phyloP scores from a whole-genome alignment of 805 yeast species.

The Scheffersomyces amazonensis region DNA sequence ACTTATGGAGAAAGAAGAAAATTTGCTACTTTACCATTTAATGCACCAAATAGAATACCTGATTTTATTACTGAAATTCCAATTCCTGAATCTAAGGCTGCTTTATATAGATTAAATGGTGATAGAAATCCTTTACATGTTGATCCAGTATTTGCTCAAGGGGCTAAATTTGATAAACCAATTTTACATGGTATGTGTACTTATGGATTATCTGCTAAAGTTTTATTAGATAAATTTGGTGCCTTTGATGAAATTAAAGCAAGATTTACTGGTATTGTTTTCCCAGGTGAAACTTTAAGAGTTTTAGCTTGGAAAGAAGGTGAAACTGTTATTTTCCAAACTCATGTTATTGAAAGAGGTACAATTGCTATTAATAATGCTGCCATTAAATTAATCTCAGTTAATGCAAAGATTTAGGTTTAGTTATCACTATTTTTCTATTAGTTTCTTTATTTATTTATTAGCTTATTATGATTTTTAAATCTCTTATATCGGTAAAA shows the following conservation, averaged over 20 bases:
- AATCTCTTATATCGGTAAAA: background rate
- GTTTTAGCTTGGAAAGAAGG: slow-evolving; percentile 84
- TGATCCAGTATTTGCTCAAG: slow-evolving; percentile 86
- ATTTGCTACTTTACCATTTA: slow-evolving; percentile 63
- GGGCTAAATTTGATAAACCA: slow-evolving; percentile 81
- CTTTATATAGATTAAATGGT: slow-evolving; percentile 86
- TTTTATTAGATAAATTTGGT: slow-evolving; percentile 77
- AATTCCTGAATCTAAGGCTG: slow-evolving; percentile 75
- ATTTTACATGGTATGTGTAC: slow-evolving; percentile 91
- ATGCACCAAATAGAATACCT: slow-evolving; percentile 61
- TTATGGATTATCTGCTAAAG: slow-evolving; percentile 78
- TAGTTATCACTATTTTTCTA: slow-evolving; percentile 1
- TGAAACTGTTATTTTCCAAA: slow-evolving; percentile 71
- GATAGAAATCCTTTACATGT: slow-evolving; percentile 95
- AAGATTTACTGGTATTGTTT: slow-evolving; percentile 87
- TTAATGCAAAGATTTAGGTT: slow-evolving; percentile 37
- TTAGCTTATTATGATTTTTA: no score
- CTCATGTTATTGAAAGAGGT: slow-evolving; percentile 75
- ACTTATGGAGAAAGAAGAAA: slow-evolving; percentile 45
- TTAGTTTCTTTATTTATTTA: background rate
- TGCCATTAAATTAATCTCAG: slow-evolving; percentile 59
- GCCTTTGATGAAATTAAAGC: slow-evolving; percentile 80
- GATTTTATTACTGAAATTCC: slow-evolving; percentile 60
- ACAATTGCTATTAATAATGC: slow-evolving; percentile 82
- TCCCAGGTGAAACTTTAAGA: slow-evolving; percentile 87